Base-by-base conservation (phyloP, 2,329 filamentous ascomycete species). In the Hypoxylon sp. region DNA sequence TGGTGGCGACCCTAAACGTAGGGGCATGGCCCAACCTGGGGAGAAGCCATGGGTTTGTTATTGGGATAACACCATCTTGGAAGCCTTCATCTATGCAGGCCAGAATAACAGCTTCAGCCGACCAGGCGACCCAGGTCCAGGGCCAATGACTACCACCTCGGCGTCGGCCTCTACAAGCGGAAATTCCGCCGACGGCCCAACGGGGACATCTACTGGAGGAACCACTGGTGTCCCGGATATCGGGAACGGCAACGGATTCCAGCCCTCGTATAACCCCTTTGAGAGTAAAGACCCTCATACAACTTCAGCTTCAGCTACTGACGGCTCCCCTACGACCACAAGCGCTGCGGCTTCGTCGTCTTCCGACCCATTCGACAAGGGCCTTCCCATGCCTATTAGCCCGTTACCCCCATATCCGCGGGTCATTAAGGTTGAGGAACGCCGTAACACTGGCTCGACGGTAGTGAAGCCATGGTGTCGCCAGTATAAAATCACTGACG, bases 11-110 rank as follows among this genome's bases (percentile, higher is more conserved):
- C 79, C 80, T 53, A 79, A 81, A 61, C 77, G 80, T 11, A 83
- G 82, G 60, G 77, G 76, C 0, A 60, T 81, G 17, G 80, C 80
- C 0, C 74, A 81, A 64, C 75, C 76, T 0, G 87, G 86, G 1
- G 86, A 88, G 50, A 84, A 79, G 63, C 84, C 85, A 0, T 89
- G 87, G 87, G 81, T 89, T 21, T 89, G 87, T 73, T 84, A 80
- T 1, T 89, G 87, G 87, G 84, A 86, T 1, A 80, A 82, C 28
- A 88, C 86, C 0, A 79, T 82, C 2, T 79, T 89, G 4, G 86
- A 89, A 56, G 76, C 88, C 2, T 87, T 88, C 70, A 85, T 89
- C 43, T 89, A 88, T 68, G 81, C 86, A 0, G 78, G 79, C 23
- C 84, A 88, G 70, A 87, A 85, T 71, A 82, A 80, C 58, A 86